Percentiles rank a stretch among this genome's conserved stretches.
phyloP scores from a whole-genome alignment of 352 stramenopile genomes.

The Pythium grandisporangium region DNA sequence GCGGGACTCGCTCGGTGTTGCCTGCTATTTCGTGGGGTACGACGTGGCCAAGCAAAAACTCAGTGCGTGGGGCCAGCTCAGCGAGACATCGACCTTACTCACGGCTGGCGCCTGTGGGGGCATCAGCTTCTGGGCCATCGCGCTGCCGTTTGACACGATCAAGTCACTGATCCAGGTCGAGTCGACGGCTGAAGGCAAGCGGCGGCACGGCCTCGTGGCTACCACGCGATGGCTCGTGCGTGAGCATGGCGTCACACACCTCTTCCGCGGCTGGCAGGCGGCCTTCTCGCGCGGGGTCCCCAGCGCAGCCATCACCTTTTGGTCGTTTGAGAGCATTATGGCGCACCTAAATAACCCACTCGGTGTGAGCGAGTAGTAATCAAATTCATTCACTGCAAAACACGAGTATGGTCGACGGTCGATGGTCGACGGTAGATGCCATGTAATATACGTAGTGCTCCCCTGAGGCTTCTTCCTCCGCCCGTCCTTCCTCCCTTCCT shows the following conservation, averaged over 20 bases:
- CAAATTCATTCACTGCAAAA: neutral
- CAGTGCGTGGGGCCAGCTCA: slow-evolving; percentile 9
- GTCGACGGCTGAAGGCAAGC: slow-evolving; percentile 21
- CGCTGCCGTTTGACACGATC: slow-evolving; percentile 78
- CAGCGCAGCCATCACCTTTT: slow-evolving; percentile 76
- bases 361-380: slow-evolving; percentile 5
- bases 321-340: slow-evolving; percentile 57
- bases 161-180: slow-evolving; percentile 81
- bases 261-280: slow-evolving; percentile 75
- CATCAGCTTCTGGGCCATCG: slow-evolving; percentile 80
- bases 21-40: slow-evolving; percentile 83
- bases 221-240: slow-evolving; percentile 31
- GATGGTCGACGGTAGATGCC: too few species aligned
- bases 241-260: slow-evolving; percentile 41
- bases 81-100: slow-evolving; percentile 46
- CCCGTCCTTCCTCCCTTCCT: too few species aligned
- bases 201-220: slow-evolving; percentile 31
- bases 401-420: too few species aligned
- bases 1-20: slow-evolving; percentile 77
- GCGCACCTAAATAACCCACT: slow-evolving; percentile 32
- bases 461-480: too few species aligned
- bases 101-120: slow-evolving; percentile 61
- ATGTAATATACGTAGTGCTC: too few species aligned
- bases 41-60: slow-evolving; percentile 53
- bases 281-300: slow-evolving; percentile 71